Conservation (phyloP, 1,284 basidiomycete genomes). For the Melanopsichium pennsylvanicum region DNA sequence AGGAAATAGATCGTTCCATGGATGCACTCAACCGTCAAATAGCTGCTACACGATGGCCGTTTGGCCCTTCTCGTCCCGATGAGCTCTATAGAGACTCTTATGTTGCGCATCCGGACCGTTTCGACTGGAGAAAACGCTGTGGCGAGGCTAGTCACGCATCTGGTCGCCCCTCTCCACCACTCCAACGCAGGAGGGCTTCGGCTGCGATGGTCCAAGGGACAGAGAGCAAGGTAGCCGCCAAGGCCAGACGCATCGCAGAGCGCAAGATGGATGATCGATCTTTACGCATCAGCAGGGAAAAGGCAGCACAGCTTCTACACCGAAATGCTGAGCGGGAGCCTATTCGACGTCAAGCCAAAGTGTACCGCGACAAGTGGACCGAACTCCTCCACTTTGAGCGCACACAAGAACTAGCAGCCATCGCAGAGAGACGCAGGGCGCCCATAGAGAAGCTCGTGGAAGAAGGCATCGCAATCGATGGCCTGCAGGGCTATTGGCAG, state of each 20-base stretch:
- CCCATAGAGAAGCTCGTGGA: slow-evolving; percentile 47
- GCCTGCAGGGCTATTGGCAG: slow-evolving; percentile 60
- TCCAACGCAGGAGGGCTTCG: slow-evolving; percentile 30
- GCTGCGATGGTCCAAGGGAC: slow-evolving; percentile 24
- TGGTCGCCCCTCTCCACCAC: not conserved
- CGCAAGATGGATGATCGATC: slow-evolving; percentile 44
- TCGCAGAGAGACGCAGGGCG: slow-evolving; percentile 44
- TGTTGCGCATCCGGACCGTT: slow-evolving; percentile 37
- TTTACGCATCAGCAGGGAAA: slow-evolving; percentile 32
- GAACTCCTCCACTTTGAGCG: slow-evolving; percentile 48
- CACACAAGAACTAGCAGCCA: slow-evolving; percentile 39
- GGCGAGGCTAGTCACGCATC: not conserved
- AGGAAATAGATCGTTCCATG: not conserved
- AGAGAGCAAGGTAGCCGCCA: slow-evolving; percentile 39
- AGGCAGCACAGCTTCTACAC: slow-evolving; percentile 10
- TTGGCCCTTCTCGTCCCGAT: slow-evolving; percentile 23
- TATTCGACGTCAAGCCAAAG: slow-evolving; percentile 20
- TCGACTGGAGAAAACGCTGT: slow-evolving; percentile 39
- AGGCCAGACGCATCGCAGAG: slow-evolving; percentile 25
- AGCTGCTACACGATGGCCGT: slow-evolving; percentile 22
- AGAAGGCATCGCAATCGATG: slow-evolving; percentile 53
- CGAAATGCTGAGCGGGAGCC: slow-evolving; percentile 31
- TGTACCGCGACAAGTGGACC: slow-evolving; percentile 48
- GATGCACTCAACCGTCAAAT: slow-evolving; percentile 20
- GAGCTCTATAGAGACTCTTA: slow-evolving; percentile 43